These are phyloP conservation scores for Calonectria multiphialidica DNA, from an alignment of 2,329 filamentous ascomycete species.

Conservation along the genomic window DNA sequence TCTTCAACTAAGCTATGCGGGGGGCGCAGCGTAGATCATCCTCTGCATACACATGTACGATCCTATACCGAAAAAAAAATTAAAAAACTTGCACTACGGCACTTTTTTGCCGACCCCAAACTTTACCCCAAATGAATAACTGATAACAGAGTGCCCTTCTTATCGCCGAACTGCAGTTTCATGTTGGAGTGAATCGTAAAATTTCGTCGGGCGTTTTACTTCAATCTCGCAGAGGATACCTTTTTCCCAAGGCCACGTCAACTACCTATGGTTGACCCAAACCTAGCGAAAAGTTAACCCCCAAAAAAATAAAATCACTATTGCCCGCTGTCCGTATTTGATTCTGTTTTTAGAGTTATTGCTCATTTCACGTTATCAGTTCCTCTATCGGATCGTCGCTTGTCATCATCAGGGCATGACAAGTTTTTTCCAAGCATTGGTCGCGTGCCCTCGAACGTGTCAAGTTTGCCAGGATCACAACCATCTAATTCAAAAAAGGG, in stretches of 20 bases:
- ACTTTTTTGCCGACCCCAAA: conserved; percentile 4
- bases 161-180: neutral
- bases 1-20: conserved; percentile 1
- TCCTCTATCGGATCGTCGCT: neutral
- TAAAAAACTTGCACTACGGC: neutral
- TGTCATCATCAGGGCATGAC: neutral
- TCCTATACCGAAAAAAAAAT: neutral
- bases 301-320: neutral
- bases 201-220: neutral
- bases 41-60: neutral
- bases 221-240: neutral
- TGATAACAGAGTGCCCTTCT: neutral
- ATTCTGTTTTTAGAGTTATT: neutral
- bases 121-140: conserved; percentile 4
- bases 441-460: neutral
- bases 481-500: neutral
- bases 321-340: neutral
- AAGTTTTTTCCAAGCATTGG: neutral
- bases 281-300: neutral
- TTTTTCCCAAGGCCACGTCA: neutral
- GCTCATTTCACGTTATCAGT: neutral
- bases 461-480: neutral
- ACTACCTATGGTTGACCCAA: neutral
- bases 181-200: neutral
- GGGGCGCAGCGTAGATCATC: conserved; percentile 1